Evolutionary conservation across 805 yeast species (phyloP).

Genomic region (Candida quercuum): DNA sequence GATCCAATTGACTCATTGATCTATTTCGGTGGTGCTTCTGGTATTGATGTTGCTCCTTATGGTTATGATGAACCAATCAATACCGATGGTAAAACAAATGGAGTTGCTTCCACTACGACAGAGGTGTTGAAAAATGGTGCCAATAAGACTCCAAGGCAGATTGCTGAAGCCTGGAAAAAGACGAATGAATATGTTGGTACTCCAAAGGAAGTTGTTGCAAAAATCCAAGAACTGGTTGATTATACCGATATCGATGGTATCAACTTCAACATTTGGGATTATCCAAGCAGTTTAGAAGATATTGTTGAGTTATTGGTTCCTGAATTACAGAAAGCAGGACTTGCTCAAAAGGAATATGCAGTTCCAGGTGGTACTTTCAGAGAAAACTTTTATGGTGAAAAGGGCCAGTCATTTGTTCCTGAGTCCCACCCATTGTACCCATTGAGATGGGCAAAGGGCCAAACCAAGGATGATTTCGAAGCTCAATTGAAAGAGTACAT

Average conservation of each 20-base stretch:
- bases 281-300: constrained; percentile 37
- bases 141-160: constrained; percentile 7
- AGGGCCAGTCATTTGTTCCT: constrained; percentile 5
- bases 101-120: constrained; percentile 17
- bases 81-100: constrained; percentile 23
- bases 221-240: constrained; percentile 35
- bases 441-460: constrained; percentile 3
- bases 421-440: constrained; percentile 3
- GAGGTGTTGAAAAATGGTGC: constrained; percentile 13
- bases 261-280: constrained; percentile 33
- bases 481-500: background rate
- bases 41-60: constrained; percentile 31
- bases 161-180: constrained; percentile 12
- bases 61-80: constrained; percentile 29
- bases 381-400: constrained; percentile 6
- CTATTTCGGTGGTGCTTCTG: constrained; percentile 37
- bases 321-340: constrained; percentile 29
- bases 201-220: constrained; percentile 33
- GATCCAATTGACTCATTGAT: constrained; percentile 35
- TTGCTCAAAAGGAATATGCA: constrained; percentile 28
- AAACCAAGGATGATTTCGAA: constrained; percentile 3
- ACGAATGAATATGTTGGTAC: constrained; percentile 28
- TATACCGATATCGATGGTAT: constrained; percentile 37
- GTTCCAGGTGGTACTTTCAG: constrained; percentile 6
- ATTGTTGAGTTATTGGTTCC: constrained; percentile 33